A percentile compares a stretch with the other conserved stretches of the same genome.
These are phyloP conservation scores for Camelina hispida DNA, from an alignment of 345 rosid species.

Conservation along the genomic window DNA sequence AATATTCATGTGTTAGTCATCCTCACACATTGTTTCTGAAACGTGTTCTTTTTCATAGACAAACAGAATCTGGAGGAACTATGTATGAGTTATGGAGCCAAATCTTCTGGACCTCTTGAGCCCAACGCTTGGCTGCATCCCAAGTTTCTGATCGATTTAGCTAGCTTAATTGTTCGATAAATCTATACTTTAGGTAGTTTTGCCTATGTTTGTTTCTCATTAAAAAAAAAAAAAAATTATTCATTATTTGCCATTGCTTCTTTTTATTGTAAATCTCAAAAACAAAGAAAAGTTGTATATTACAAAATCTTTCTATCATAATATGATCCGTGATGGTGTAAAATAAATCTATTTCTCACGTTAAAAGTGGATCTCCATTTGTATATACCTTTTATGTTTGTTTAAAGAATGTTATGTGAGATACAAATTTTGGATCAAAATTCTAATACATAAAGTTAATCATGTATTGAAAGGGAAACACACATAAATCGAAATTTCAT, in stretches of 20 bases:
- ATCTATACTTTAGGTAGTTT: neutral
- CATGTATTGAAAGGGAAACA: constrained; percentile 28
- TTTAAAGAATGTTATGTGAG: neutral
- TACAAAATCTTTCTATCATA: too few species aligned
- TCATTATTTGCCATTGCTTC: neutral
- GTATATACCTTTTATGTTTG: neutral
- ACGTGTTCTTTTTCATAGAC: neutral
- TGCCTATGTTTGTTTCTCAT: neutral
- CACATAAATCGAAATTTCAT: constrained; percentile 7
- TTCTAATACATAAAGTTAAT: neutral
- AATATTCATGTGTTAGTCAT: neutral
- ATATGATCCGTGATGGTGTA: too few species aligned
- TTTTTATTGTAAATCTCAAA: neutral
- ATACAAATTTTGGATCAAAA: neutral
- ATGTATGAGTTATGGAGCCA: neutral
- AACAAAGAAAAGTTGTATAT: too few species aligned
- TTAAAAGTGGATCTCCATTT: neutral
- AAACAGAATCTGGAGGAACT: neutral
- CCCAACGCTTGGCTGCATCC: neutral
- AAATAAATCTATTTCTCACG: too few species aligned
- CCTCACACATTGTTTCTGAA: neutral
- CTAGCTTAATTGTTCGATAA: neutral
- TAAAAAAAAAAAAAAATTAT: too few species aligned
- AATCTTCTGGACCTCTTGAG: too few species aligned
- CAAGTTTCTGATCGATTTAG: neutral